Evolutionary conservation across 2,329 filamentous ascomycete genomes (phyloP).

Genomic region (Talaromyces sp.): DNA sequence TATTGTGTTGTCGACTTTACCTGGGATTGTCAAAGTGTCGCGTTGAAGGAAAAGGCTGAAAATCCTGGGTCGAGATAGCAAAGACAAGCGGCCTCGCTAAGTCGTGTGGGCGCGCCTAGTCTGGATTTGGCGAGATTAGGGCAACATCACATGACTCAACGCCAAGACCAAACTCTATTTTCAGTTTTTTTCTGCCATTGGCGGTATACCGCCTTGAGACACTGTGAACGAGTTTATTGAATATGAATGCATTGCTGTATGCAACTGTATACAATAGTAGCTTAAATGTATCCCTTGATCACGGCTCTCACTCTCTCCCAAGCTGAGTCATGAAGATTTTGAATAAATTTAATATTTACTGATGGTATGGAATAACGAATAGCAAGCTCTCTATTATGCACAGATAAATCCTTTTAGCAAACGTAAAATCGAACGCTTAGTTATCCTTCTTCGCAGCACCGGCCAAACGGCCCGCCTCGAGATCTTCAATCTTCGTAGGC

Average conservation of each 20-base stretch:
- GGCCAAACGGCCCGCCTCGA: slow-evolving; percentile 10
- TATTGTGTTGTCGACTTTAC: slow-evolving; percentile 39
- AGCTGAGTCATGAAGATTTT: neutral
- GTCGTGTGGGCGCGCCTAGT: slow-evolving; percentile 25
- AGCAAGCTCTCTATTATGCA: neutral
- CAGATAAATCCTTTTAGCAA: neutral
- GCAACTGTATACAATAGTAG: slow-evolving; percentile 13
- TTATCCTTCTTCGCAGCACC: slow-evolving; percentile 15
- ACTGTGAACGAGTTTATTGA: neutral
- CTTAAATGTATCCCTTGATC: slow-evolving; percentile 75
- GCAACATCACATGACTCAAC: slow-evolving; percentile 2
- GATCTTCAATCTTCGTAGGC: slow-evolving; percentile 1
- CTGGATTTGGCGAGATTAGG: slow-evolving; percentile 16
- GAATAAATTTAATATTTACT: neutral
- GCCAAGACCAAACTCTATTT: neutral
- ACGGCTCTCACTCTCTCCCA: slow-evolving; percentile 50
- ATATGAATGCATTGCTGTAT: neutral
- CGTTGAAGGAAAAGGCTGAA: slow-evolving; percentile 19
- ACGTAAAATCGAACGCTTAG: neutral
- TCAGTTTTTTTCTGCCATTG: neutral
- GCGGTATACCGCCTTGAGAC: neutral
- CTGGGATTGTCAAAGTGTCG: slow-evolving; percentile 34
- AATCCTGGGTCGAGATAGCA: slow-evolving; percentile 19
- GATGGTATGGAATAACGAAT: neutral
- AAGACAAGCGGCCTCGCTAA: slow-evolving; percentile 14